These are phyloP conservation scores for Hirschioporus abietinus DNA, from an alignment of 768 basidiomycete genomes.

Conservation along the genomic window DNA sequence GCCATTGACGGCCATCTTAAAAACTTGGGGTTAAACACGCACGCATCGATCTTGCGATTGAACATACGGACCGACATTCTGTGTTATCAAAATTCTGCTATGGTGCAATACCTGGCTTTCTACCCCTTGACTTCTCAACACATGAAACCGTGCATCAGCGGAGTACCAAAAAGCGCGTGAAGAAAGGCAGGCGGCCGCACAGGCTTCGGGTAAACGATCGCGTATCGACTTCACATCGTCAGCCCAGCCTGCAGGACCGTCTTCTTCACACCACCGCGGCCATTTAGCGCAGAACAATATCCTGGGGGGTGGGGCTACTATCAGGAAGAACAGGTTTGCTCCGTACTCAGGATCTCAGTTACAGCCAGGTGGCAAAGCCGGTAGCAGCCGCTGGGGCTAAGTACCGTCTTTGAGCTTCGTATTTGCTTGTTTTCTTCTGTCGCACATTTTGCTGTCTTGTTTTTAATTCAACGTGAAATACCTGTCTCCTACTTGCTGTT, in stretches of 20 bases:
- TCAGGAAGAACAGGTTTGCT: background rate
- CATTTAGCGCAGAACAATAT: background rate
- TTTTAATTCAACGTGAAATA: background rate
- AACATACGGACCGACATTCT: background rate
- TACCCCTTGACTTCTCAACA: background rate
- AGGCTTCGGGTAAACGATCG: slow-evolving; percentile 49
- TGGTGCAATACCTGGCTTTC: slow-evolving; percentile 3
- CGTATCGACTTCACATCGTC: slow-evolving; percentile 56
- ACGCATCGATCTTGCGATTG: background rate
- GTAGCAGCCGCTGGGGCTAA: background rate
- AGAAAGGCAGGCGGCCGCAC: slow-evolving; percentile 51
- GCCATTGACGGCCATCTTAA: background rate
- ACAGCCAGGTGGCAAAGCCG: background rate
- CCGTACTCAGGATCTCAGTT: background rate
- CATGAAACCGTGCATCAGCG: slow-evolving; percentile 35
- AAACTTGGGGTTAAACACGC: background rate
- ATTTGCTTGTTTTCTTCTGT: background rate
- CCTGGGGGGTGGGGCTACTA: background rate
- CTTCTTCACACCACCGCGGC: background rate
- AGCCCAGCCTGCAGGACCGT: slow-evolving; percentile 8
- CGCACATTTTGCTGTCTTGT: background rate
- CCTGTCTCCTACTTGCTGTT: too few relatives aligned
- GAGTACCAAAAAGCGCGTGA: slow-evolving; percentile 55
- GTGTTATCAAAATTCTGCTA: background rate
- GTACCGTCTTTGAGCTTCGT: background rate